These are phyloP conservation scores for Plasmodium yoelii DNA, from an alignment of 169 alveolate genomes.

Conservation along the genomic window DNA sequence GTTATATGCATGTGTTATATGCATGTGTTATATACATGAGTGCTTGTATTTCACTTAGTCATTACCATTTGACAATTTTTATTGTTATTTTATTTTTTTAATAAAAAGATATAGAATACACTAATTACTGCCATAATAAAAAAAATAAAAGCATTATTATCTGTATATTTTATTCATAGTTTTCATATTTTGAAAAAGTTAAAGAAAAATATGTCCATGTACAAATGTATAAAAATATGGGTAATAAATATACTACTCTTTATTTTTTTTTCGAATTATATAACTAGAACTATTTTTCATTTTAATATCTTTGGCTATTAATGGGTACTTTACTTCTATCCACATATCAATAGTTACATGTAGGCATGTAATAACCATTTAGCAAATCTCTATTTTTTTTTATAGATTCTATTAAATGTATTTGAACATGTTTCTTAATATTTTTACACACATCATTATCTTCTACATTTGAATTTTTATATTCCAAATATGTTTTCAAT, in stretches of 20 bases:
- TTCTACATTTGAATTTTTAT: too few species aligned
- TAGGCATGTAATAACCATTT: slow-evolving; percentile 46
- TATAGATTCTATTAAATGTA: slow-evolving; percentile 23
- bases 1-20: neutral
- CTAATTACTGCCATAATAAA: too few species aligned
- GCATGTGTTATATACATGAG: neutral
- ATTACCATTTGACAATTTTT: neutral
- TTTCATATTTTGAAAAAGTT: neutral
- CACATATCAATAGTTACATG: neutral
- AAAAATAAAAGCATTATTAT: too few species aligned
- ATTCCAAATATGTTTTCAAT: slow-evolving; percentile 17
- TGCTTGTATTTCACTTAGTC: neutral
- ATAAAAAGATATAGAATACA: neutral
- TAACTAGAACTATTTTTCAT: too few species aligned
- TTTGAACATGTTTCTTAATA: slow-evolving; percentile 29
- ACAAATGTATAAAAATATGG: too few species aligned
- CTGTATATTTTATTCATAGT: neutral
- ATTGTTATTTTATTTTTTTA: neutral
- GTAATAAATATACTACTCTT: too few species aligned
- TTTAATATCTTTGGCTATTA: too few species aligned
- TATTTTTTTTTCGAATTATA: too few species aligned
- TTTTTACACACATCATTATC: neutral
- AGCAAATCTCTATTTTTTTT: slow-evolving; percentile 29
- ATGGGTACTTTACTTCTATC: too few species aligned
- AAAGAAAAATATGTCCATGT: too few species aligned